Evolutionary conservation across 2,329 filamentous ascomycete genomes (phyloP), one percentile per base, ranked within the genome.

Genomic region (Aquanectria penicillioides): DNA sequence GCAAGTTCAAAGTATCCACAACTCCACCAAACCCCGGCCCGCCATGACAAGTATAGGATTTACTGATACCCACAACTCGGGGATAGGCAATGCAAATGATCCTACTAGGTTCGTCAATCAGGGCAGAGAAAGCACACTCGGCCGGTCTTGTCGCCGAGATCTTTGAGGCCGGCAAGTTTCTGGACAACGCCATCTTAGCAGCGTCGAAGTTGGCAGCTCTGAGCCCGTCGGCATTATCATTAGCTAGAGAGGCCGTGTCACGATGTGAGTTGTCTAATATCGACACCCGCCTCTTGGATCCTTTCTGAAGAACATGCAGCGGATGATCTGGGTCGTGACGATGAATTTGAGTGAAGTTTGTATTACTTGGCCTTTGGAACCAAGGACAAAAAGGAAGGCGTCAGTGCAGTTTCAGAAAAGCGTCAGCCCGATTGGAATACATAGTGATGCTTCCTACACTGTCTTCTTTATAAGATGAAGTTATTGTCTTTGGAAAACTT

Each of bases 321-420:
- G 20, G 71, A 73, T 34, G 44, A 57, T 12, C 41, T 73, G 8
- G 64, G 71, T 1, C 62, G 51, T 1, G 71, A 73, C 43, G 69
- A 74, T 31, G 70, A 72, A 36, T 72, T 75, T 59, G 75, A 77
- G 58, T 64, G 74, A 29, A 68, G 66, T 54, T 56, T 78, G 36
- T 77, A 78, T 55, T 77, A 76, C 48, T 69, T 68, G 56, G 71
- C 75, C 3, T 77, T 77, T 57, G 71, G 73, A 12, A 74, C 71
- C 1, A 37, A 46, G 17, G 72, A 74, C 37, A 75, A 74, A 46
- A 54, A 58, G 20, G 71, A 73, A 49, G 72, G 71, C 25, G 68
- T 74, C 15, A 57, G 54, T 7, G 72, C 73, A 6, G 74, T 75
- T 46, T 59, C 74, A 6, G 66, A 73, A 25, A 75, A 68, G 62